Evolutionary conservation across 805 yeast species (phyloP).

Genomic region (Torulaspora gathmanii): DNA sequence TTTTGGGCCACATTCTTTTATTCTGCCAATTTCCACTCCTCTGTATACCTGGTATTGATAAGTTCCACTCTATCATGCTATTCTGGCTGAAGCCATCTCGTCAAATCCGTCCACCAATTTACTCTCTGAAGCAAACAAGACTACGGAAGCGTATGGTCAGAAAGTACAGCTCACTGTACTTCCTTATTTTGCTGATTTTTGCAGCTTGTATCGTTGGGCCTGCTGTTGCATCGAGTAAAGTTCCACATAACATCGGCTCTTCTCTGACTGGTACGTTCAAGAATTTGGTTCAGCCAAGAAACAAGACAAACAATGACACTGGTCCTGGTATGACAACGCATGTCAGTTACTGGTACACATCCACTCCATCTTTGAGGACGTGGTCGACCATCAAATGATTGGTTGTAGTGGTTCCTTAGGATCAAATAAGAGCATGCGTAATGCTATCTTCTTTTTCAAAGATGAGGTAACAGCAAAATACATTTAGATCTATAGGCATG

Average conservation of each 20-base stretch:
- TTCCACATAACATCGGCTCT: slow-evolving; percentile 35
- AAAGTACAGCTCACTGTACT: slow-evolving; percentile 82
- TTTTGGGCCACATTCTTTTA: slow-evolving; percentile 83
- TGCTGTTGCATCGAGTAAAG: slow-evolving; percentile 69
- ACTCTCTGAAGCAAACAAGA: slow-evolving; percentile 92
- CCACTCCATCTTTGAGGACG: slow-evolving; percentile 48
- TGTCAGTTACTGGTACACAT: slow-evolving; percentile 39
- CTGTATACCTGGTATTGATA: slow-evolving; percentile 81
- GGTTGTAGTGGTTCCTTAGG: neutral
- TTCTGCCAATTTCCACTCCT: slow-evolving; percentile 87
- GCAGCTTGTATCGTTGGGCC: slow-evolving; percentile 83
- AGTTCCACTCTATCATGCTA: slow-evolving; percentile 96
- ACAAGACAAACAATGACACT: slow-evolving; percentile 77
- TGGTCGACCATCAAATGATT: slow-evolving; percentile 48
- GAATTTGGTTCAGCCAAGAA: slow-evolving; percentile 90
- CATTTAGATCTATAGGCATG: neutral
- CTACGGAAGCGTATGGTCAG: slow-evolving; percentile 96
- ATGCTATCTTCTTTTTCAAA: neutral
- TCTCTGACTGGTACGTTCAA: slow-evolving; percentile 40
- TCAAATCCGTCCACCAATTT: slow-evolving; percentile 91
- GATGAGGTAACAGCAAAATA: neutral
- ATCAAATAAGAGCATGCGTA: neutral
- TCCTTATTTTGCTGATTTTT: slow-evolving; percentile 62
- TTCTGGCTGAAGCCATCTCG: slow-evolving; percentile 98
- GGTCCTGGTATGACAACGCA: slow-evolving; percentile 42